Evolutionary conservation across 768 basidiomycete genomes (phyloP).

Genomic region (Hygrocybe punicea): DNA sequence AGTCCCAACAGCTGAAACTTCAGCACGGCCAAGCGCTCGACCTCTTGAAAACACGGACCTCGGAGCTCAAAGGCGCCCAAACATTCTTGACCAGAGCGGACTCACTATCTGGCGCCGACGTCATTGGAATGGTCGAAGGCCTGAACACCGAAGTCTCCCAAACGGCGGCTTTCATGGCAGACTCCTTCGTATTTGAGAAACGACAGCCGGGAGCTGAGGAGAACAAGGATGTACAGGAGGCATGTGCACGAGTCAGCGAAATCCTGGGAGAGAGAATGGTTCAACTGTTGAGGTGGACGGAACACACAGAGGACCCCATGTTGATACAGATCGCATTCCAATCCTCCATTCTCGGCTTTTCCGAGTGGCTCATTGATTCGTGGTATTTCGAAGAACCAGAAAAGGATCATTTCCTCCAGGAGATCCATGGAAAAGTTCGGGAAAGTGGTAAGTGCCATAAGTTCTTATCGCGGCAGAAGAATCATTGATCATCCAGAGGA

Average conservation of each 20-base stretch:
- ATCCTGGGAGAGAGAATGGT: conserved; percentile 36
- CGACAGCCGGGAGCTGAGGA: conserved; percentile 7
- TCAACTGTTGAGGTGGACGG: conserved; percentile 35
- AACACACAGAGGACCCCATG: conserved; percentile 41
- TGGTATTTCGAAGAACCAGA: conserved; percentile 52
- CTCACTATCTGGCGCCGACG: conserved; percentile 46
- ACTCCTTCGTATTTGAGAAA: conserved; percentile 33
- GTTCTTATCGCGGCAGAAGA: background rate
- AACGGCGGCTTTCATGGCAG: conserved; percentile 48
- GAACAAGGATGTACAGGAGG: conserved; percentile 22
- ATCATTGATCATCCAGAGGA: conserved; percentile 34
- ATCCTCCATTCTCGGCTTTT: conserved; percentile 44
- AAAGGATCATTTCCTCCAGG: conserved; percentile 43
- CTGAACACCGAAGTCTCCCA: conserved; percentile 54
- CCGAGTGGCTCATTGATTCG: conserved; percentile 48
- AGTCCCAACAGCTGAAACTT: conserved; percentile 16
- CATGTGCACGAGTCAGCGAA: conserved; percentile 27
- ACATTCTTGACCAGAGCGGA: conserved; percentile 48
- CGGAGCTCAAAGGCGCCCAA: conserved; percentile 50
- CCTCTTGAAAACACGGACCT: conserved; percentile 40
- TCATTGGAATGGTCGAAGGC: conserved; percentile 43
- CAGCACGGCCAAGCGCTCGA: conserved; percentile 19
- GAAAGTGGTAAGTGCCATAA: conserved; percentile 36
- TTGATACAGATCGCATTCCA: conserved; percentile 46
- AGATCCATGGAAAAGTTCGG: conserved; percentile 43